Percentiles rank a stretch among this genome's conserved stretches.
Evolutionary conservation across 306 rosid genomes (phyloP).

Genomic region (Carpinus fangiana): DNA sequence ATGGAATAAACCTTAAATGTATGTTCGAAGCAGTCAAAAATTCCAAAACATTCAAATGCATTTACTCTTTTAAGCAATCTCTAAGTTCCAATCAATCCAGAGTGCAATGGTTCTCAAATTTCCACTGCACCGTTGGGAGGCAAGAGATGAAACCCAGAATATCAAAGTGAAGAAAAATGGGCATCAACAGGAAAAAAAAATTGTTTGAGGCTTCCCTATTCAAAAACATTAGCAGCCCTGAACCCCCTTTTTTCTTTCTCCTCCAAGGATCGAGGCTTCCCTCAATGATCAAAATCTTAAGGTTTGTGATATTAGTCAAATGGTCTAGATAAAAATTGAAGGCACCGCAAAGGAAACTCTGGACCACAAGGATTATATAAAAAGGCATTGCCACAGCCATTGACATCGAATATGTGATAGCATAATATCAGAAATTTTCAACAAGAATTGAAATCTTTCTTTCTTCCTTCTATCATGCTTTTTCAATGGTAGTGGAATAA

Average conservation of each 20-base stretch:
- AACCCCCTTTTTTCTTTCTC: background rate
- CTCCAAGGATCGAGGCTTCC: background rate
- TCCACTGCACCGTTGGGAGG: background rate
- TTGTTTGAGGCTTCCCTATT: background rate
- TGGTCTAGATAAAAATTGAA: too few species aligned
- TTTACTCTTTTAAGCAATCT: background rate
- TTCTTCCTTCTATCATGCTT: background rate
- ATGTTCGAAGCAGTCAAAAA: background rate
- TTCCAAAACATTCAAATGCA: background rate
- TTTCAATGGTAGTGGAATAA: background rate
- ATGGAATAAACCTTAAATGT: background rate
- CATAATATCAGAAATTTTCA: background rate
- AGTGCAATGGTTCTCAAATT: background rate
- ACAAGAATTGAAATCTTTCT: background rate
- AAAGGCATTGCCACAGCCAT: background rate
- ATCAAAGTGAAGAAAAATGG: background rate
- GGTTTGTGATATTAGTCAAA: background rate
- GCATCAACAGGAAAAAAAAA: background rate
- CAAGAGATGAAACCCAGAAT: background rate
- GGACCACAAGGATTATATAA: background rate
- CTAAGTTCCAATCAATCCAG: background rate
- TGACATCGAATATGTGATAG: background rate
- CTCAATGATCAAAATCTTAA: background rate
- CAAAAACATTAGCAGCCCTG: background rate
- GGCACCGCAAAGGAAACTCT: background rate